Evolutionary conservation across 129 eudicot genomes (phyloP).

Genomic region (Flaveria linearis): DNA sequence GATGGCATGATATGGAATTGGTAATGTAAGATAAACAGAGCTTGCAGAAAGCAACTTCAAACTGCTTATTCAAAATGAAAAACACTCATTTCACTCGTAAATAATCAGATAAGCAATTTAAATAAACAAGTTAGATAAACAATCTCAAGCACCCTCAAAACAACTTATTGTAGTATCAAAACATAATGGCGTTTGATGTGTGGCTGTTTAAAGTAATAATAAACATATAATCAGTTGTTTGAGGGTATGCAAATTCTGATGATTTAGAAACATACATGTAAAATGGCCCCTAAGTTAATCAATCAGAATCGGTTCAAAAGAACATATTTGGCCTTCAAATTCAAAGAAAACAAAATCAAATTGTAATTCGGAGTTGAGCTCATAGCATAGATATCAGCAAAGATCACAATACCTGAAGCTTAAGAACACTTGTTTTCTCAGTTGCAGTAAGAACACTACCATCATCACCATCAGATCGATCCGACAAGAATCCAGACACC

Average conservation of each 20-base stretch:
- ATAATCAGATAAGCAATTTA: background rate
- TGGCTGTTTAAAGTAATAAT: background rate
- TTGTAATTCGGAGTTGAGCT: background rate
- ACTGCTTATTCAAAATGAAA: background rate
- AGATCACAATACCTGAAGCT: slow-evolving; percentile 69
- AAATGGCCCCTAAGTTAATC: background rate
- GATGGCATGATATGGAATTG: background rate
- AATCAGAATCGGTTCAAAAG: background rate
- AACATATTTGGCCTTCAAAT: background rate
- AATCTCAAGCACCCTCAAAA: background rate
- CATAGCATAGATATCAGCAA: background rate
- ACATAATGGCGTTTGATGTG: background rate
- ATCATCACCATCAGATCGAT: slow-evolving; percentile 53
- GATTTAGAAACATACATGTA: background rate
- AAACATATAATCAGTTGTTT: background rate
- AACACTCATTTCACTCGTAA: background rate
- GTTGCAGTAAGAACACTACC: slow-evolving; percentile 77
- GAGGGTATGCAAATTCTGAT: background rate
- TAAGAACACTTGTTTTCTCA: slow-evolving; percentile 83
- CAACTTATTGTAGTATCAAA: background rate
- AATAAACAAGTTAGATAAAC: background rate
- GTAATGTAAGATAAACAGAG: background rate
- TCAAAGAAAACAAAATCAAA: background rate
- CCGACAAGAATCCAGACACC: slow-evolving; percentile 84
- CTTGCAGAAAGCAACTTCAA: background rate